Conservation (phyloP, 192 early-diverging fungal genomes). For the Dissophora globulifera region DNA sequence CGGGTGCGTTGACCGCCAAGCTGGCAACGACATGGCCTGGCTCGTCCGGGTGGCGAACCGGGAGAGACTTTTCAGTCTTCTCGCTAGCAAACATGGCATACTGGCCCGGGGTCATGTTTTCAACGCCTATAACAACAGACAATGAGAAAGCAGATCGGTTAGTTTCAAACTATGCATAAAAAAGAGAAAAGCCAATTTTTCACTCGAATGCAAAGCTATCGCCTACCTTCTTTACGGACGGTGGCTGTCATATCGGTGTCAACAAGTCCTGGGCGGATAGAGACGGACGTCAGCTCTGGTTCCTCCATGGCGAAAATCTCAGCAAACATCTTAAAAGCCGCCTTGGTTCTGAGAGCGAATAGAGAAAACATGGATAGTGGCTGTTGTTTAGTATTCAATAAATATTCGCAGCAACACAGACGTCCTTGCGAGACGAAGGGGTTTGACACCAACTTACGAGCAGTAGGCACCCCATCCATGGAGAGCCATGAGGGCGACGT, state of each 20-base stretch:
- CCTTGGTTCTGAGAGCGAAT: conserved; percentile 68
- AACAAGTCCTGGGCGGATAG: conserved; percentile 87
- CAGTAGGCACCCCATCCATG: conserved; percentile 88
- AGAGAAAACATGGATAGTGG: neutral
- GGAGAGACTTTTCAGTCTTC: conserved; percentile 63
- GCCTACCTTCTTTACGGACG: conserved; percentile 64
- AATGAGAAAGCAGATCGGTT: too few relatives aligned
- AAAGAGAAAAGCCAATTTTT: too few relatives aligned
- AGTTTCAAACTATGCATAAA: too few relatives aligned
- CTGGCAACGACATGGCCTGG: conserved; percentile 77
- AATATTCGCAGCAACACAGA: too few relatives aligned
- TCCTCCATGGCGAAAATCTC: conserved; percentile 78
- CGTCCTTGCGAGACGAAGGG: too few relatives aligned
- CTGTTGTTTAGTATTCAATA: too few relatives aligned
- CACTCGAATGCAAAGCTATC: neutral
- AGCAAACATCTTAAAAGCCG: conserved; percentile 82
- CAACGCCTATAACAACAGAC: conserved; percentile 55
- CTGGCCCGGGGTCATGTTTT: conserved; percentile 66
- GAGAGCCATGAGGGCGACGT: conserved; percentile 73
- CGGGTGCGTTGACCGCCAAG: conserved; percentile 68
- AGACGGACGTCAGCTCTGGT: conserved; percentile 69
- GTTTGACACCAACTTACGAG: conserved; percentile 51
- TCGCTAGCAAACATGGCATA: conserved; percentile 66
- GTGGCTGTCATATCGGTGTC: conserved; percentile 87
- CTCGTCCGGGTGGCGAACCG: conserved; percentile 69